phyloP scores from a whole-genome alignment of 1,139 yeast species.

The Sugiyamaella sp. region DNA sequence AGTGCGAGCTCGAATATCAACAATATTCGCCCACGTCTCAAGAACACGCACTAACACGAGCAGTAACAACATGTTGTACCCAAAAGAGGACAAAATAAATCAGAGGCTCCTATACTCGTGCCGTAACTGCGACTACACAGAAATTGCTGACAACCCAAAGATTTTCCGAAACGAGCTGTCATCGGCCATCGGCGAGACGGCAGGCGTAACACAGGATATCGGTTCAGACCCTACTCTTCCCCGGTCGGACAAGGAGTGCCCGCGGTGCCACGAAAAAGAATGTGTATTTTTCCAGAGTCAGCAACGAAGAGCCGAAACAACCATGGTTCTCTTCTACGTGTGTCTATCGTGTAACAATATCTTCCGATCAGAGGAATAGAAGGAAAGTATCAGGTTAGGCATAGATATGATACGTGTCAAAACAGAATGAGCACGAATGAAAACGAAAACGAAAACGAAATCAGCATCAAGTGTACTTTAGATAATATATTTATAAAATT shows the following conservation, averaged over 20 bases:
- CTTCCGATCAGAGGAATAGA: slow-evolving; percentile 40
- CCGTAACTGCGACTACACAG: slow-evolving; percentile 93
- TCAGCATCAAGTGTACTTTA: slow-evolving; percentile 2
- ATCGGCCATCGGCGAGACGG: slow-evolving; percentile 86
- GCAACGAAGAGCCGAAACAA: slow-evolving; percentile 91
- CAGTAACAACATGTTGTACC: slow-evolving; percentile 95
- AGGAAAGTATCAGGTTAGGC: no score
- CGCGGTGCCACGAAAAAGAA: slow-evolving; percentile 81
- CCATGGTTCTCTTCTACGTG: slow-evolving; percentile 89
- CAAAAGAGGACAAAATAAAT: slow-evolving; percentile 84
- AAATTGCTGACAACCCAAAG: slow-evolving; percentile 83
- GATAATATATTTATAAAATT: slow-evolving; percentile 13
- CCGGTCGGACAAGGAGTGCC: slow-evolving; percentile 90
- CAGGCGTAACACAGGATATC: slow-evolving; percentile 96
- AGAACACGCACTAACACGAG: slow-evolving; percentile 20
- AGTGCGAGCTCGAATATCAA: no score
- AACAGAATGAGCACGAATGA: no score
- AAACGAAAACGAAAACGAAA: neutral
- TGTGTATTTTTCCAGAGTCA: slow-evolving; percentile 97
- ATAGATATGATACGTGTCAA: no score
- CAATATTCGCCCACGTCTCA: neutral
- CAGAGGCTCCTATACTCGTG: slow-evolving; percentile 83
- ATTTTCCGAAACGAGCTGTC: slow-evolving; percentile 93
- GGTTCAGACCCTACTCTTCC: slow-evolving; percentile 95
- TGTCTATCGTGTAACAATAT: slow-evolving; percentile 85